These are phyloP conservation scores for Nemania sp. DNA, from an alignment of 2,329 filamentous ascomycete genomes.

Conservation along the genomic window DNA sequence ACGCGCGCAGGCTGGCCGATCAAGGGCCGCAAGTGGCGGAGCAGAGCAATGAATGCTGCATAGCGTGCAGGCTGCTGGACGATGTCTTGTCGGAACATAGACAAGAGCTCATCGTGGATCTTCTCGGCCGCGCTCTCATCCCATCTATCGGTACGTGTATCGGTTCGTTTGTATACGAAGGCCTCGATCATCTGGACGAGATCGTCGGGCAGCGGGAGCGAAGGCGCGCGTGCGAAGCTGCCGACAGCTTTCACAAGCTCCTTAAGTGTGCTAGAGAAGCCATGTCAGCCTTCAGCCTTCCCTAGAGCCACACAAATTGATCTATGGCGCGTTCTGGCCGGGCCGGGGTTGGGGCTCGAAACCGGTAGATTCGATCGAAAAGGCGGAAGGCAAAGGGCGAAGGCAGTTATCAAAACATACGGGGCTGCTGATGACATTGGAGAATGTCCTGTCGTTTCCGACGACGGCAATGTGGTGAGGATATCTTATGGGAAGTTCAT, in stretches of 20 bases:
- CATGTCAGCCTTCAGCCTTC: conserved; percentile 24
- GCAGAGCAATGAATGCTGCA: conserved; percentile 68
- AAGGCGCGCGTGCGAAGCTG: conserved; percentile 52
- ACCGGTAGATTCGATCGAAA: background rate
- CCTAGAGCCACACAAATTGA: too few species aligned
- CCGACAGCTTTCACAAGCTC: conserved; percentile 63
- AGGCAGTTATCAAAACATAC: conserved; percentile 36
- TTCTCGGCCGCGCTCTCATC: conserved; percentile 72
- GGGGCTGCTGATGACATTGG: conserved; percentile 39
- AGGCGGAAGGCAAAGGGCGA: background rate
- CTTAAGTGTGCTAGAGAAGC: conserved; percentile 54
- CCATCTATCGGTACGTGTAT: conserved; percentile 63
- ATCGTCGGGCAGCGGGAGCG: conserved; percentile 67
- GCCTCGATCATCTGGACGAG: conserved; percentile 63
- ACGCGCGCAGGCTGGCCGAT: conserved; percentile 66
- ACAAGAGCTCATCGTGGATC: conserved; percentile 71
- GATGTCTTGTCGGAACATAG: conserved; percentile 68
- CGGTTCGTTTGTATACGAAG: conserved; percentile 68
- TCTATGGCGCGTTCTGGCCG: too few species aligned
- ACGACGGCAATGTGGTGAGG: conserved; percentile 1
- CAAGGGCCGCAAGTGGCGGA: conserved; percentile 65
- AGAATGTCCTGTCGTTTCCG: conserved; percentile 19
- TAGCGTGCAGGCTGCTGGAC: conserved; percentile 58
- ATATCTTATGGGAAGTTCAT: background rate
- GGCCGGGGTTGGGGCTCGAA: background rate